These are phyloP conservation scores for Colletotrichum plurivorum DNA, from an alignment of 2,329 filamentous ascomycete species.

Conservation along the genomic window DNA sequence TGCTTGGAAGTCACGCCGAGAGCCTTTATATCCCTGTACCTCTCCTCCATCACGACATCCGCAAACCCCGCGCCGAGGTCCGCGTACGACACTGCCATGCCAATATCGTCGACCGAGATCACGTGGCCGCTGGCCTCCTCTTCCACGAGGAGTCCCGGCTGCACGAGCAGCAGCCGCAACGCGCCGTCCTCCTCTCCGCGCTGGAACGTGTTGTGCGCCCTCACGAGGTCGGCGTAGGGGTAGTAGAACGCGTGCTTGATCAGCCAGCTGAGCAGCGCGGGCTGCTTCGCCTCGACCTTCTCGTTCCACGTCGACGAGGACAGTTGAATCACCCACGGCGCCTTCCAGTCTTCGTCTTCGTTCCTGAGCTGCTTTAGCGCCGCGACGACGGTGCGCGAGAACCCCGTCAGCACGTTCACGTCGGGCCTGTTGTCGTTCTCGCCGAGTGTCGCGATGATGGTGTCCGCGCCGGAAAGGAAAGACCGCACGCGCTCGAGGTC, in stretches of 20 bases:
- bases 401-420: slow-evolving; percentile 16
- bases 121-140: slow-evolving; percentile 28
- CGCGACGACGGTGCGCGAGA: slow-evolving; percentile 9
- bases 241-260: slow-evolving; percentile 33
- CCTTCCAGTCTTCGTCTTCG: neutral
- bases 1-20: slow-evolving; percentile 14
- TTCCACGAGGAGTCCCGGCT: slow-evolving; percentile 30
- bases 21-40: slow-evolving; percentile 7
- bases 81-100: slow-evolving; percentile 13
- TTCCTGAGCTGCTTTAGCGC: slow-evolving; percentile 16
- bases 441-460: slow-evolving; percentile 29
- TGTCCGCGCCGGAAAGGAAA: slow-evolving; percentile 22
- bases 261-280: slow-evolving; percentile 8
- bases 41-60: slow-evolving; percentile 16
- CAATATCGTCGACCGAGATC: slow-evolving; percentile 13
- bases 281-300: neutral
- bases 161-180: slow-evolving; percentile 17
- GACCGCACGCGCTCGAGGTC: slow-evolving; percentile 2
- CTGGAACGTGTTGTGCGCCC: slow-evolving; percentile 21
- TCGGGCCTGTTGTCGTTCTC: slow-evolving; percentile 32
- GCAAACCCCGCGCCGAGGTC: slow-evolving; percentile 33
- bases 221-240: slow-evolving; percentile 29
- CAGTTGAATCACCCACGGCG: slow-evolving; percentile 17
- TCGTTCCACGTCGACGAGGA: slow-evolving; percentile 34
- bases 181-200: slow-evolving; percentile 2